Conservation (phyloP, 2,329 filamentous ascomycete genomes). For the Pyrenochaeta sp. region DNA sequence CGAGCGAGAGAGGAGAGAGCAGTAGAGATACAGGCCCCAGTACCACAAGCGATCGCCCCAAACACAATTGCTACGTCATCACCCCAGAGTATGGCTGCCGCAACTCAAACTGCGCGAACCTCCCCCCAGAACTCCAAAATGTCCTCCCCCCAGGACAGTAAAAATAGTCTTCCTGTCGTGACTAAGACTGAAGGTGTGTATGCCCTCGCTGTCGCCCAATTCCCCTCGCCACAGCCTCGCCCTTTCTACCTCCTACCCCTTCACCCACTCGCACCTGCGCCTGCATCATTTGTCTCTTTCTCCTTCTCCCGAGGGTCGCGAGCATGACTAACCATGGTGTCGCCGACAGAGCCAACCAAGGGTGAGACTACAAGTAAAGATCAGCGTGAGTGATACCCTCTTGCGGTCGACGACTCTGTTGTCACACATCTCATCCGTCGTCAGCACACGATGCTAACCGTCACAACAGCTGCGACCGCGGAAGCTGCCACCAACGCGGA, state of each 20-base stretch:
- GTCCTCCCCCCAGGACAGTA: conserved; percentile 50
- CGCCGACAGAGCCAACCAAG: conserved; percentile 35
- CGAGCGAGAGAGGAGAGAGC: conserved; percentile 17
- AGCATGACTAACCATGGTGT: conserved; percentile 29
- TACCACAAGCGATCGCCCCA: conserved; percentile 41
- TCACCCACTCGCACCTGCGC: conserved; percentile 14
- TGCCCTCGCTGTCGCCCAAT: conserved; percentile 4
- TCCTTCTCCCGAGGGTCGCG: conserved; percentile 9
- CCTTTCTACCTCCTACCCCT: background rate
- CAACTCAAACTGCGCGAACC: conserved; percentile 44
- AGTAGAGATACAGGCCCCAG: conserved; percentile 28
- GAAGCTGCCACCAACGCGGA: conserved; percentile 32
- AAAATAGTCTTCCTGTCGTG: conserved; percentile 42
- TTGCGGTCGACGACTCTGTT: conserved; percentile 8
- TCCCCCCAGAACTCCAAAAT: conserved; percentile 49
- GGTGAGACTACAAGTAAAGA: conserved; percentile 31
- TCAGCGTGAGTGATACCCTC: conserved; percentile 33
- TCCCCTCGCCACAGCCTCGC: conserved; percentile 5
- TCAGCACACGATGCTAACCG: conserved; percentile 29
- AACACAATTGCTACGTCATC: conserved; percentile 47
- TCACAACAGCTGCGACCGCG: conserved; percentile 25
- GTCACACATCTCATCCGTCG: conserved; percentile 6
- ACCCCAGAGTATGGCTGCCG: conserved; percentile 45
- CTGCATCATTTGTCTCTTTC: conserved; percentile 22
- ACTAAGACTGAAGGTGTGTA: conserved; percentile 49